phyloP scores from a whole-genome alignment of 345 rosid genomes.

The Pugionium dolabratum region DNA sequence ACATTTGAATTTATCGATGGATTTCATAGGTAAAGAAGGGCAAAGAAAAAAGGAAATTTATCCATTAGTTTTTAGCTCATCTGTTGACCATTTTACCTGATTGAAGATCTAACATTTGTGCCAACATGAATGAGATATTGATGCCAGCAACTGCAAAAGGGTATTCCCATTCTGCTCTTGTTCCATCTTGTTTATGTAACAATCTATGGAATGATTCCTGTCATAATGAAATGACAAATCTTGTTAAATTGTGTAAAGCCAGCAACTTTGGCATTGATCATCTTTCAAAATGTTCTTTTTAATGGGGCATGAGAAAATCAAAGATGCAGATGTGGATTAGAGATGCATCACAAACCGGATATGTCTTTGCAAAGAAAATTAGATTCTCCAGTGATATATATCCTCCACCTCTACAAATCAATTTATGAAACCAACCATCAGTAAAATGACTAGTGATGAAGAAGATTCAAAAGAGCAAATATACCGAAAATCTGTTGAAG shows the following conservation, averaged over 20 bases:
- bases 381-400: conserved; percentile 91
- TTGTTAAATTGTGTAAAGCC: conserved; percentile 1
- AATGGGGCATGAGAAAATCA: background rate
- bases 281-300: background rate
- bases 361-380: conserved; percentile 69
- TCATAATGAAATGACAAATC: conserved; percentile 20
- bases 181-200: conserved; percentile 86
- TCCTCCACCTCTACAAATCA: conserved; percentile 83
- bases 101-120: conserved; percentile 84
- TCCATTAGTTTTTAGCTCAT: too few species aligned
- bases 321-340: conserved; percentile 4
- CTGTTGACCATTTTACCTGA: conserved; percentile 48
- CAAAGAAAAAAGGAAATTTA: background rate
- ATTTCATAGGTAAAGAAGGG: background rate
- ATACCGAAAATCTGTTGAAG: conserved; percentile 97
- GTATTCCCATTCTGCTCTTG: conserved; percentile 93
- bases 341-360: conserved; percentile 67
- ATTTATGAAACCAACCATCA: conserved; percentile 15
- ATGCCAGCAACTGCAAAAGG: conserved; percentile 97
- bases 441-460: background rate
- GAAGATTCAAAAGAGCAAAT: conserved; percentile 1
- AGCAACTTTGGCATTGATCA: conserved; percentile 9
- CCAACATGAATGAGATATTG: conserved; percentile 90
- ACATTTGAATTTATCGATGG: background rate
- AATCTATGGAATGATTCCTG: conserved; percentile 79